Evolutionary conservation across 2,329 filamentous ascomycete genomes (phyloP), one percentile per base, ranked within the genome.

Genomic region (Fusarium phyllophilum): DNA sequence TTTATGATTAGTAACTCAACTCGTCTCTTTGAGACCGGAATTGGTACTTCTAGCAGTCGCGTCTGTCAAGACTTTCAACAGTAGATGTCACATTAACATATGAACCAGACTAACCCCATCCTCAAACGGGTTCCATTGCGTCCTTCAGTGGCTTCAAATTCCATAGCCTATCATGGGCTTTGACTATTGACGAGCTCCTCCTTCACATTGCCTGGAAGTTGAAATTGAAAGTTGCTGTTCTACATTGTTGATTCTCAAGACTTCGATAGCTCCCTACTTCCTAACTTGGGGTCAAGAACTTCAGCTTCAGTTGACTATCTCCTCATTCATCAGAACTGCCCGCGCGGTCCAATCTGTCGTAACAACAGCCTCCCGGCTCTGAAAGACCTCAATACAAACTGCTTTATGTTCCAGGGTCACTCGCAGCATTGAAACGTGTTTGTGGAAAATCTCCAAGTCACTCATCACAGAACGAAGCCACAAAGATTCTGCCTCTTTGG

Each of bases 121-220:
- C 9, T 46, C 8, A 14, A 46, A 31, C 20, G 31, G 45, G 9
- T 7, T 17, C 2, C 14, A 48, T 20, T 48, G 3, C 7, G 14
- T 48, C 45, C 14, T n/a, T 17, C 10, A 12, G 11, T n/a, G 10
- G 29, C 10, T 31, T 49, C 8, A 31, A 31, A 31, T n/a, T 46
- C 3, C 8, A 15, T 3, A 6, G n/a, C 7, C 12, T 12, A n/a
- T n/a, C 20, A n/a, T 17, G 5, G 14, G 26, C 18, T 22, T 29
- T 14, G 1, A 3, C 18, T 22, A 8, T 9, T 11, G 8, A 20
- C 14, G 2, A n/a, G 26, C 2, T n/a, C 10, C 26, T 4, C 14
- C 14, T 48, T n/a, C 20, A 10, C 2, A 17, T 26, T n/a, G 7
- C 10, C 26, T 22, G 6, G 4, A 5, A 7, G 45, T 2, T 17